Evolutionary conservation across 352 stramenopile species (phyloP), one percentile per base, ranked within the genome.

Genomic region (Phytophthora europaea): DNA sequence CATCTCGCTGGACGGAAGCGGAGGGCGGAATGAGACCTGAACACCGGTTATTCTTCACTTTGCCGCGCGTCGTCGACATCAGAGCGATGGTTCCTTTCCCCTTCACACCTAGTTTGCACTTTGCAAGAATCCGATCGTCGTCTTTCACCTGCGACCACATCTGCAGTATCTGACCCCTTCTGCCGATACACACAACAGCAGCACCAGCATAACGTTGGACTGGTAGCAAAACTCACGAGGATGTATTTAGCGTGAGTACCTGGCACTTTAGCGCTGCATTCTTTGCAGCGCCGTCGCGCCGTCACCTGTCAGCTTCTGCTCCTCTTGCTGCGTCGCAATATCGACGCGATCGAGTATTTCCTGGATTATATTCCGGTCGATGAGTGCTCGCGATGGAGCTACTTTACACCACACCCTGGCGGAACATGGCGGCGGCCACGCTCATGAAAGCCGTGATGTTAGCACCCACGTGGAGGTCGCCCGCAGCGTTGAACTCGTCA

Each of bases 371-470:
- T 54, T 38, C 45, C 47, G 40, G 54, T 58, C n/a, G 45, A 66
- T 36, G 40, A 43, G 48, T 51, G 22, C 40, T 51, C 31, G 16
- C 13, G 47, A 56, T 10, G 6, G 34, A 57, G 48, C n/a, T 36
- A 23, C 34, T 45, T 89, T 98, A 99, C 56, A 99, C 97, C 20
- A 96, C 95, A 55, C 98, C 98, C 85, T 99, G 98, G 69, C 88
- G 83, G 76, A 99, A 94, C 97, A 99, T 99, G 71, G 94, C 94
- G 73, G 99, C 94, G 9, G 97, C 98, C 45, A 99, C 97, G 54
- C 94, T 94, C 67, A 99, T 90, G 77, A 99, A 99, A 79, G 96
- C 97, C 43, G 91, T 89, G 83, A 99, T 99, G 82, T 98, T 99
- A 28, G 94, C 88, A 58, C 98, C 98, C n/a, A 85, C 79, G 80